These are phyloP conservation scores for Miscanthus lutarioriparius DNA, from an alignment of 176 grass and related monocot species.

Conservation along the genomic window DNA sequence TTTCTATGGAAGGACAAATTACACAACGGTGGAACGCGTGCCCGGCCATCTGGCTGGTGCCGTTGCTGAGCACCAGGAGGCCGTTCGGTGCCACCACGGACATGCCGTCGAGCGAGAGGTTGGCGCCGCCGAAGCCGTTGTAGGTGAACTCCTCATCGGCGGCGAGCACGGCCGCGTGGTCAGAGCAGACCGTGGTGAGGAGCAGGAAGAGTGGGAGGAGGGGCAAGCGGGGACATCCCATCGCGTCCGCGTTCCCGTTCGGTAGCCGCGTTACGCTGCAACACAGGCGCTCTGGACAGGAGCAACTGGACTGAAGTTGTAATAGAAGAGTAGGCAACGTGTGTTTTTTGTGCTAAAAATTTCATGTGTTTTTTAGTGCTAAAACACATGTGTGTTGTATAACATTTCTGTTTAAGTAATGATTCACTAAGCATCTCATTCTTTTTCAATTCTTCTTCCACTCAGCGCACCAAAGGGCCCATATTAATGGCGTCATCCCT, in stretches of 20 bases:
- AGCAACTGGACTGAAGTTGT: not conserved
- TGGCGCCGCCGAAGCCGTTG: conserved; percentile 40
- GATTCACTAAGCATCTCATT: no score
- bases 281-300: not conserved
- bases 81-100: conserved; percentile 45
- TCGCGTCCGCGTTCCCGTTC: not conserved
- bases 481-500: no score
- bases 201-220: conserved; percentile 19
- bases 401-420: no score
- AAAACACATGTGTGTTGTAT: no score
- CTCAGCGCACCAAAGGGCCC: no score
- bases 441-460: no score
- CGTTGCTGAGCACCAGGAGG: conserved; percentile 56
- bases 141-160: conserved; percentile 49
- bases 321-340: not conserved
- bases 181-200: not conserved
- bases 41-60: conserved; percentile 45
- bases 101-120: conserved; percentile 45
- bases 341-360: no score
- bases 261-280: not conserved
- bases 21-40: conserved; percentile 70
- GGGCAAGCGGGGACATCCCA: conserved; percentile 8
- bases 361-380: no score
- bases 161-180: not conserved
- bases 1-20: no score